These are phyloP conservation scores for Escovopsis sp. DNA, from an alignment of 2,329 filamentous ascomycete species.

Conservation along the genomic window DNA sequence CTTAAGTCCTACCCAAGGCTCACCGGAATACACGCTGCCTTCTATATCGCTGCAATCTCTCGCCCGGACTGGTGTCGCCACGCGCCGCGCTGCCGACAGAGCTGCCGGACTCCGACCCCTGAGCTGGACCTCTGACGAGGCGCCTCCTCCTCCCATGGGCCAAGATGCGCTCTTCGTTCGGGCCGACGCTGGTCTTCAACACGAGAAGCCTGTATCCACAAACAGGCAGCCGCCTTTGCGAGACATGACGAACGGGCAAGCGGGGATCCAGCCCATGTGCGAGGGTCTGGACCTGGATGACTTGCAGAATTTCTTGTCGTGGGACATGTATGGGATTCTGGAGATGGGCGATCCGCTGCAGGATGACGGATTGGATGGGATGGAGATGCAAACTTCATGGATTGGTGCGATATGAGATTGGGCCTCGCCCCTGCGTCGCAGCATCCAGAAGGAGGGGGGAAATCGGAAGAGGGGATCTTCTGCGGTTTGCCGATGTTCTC, in stretches of 20 bases:
- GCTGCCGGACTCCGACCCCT: constrained; percentile 6
- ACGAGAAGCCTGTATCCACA: constrained; percentile 20
- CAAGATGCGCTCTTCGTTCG: constrained; percentile 11
- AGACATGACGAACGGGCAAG: neutral
- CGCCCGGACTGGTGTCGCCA: constrained; percentile 8
- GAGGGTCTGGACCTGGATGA: constrained; percentile 24
- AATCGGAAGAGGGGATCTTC: too few species aligned
- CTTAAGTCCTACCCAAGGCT: constrained; percentile 6
- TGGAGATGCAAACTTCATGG: constrained; percentile 12
- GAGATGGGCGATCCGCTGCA: constrained; percentile 23
- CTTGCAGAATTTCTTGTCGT: constrained; percentile 23
- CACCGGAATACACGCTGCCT: constrained; percentile 10
- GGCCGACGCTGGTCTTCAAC: constrained; percentile 18
- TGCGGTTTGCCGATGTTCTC: too few species aligned
- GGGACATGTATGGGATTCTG: constrained; percentile 28
- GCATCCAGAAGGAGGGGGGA: too few species aligned
- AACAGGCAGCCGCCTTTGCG: neutral
- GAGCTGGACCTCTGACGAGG: constrained; percentile 7
- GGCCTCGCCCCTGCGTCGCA: too few species aligned
- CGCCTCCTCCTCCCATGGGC: constrained; percentile 3
- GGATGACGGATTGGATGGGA: constrained; percentile 21
- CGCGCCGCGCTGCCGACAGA: constrained; percentile 5
- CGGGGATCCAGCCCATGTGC: constrained; percentile 16
- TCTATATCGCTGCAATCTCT: constrained; percentile 12
- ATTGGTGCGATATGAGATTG: constrained; percentile 2